A percentile compares a stretch with the other conserved stretches of the same genome.
phyloP scores from a whole-genome alignment of 2,329 filamentous ascomycete genomes.

The Polytolypa hystricis region DNA sequence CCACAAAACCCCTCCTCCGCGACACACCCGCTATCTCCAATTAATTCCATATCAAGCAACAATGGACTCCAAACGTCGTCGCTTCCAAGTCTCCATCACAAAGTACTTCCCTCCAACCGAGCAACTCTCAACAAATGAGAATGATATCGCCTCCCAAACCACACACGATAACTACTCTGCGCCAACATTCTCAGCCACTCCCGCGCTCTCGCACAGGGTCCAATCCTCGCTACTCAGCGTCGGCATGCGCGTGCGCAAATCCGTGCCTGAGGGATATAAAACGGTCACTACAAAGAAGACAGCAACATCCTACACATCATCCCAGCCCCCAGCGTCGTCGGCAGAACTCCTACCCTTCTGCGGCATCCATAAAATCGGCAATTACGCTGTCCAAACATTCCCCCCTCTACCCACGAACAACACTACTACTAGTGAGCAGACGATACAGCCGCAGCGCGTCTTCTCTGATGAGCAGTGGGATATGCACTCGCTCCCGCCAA shows the following conservation, averaged over 20 bases:
- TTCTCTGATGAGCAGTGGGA: constrained; percentile 26
- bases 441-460: constrained; percentile 13
- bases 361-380: constrained; percentile 65
- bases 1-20: neutral
- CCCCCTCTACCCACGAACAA: no score
- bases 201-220: constrained; percentile 51
- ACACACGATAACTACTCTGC: constrained; percentile 33
- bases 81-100: constrained; percentile 35
- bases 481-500: constrained; percentile 29
- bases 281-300: constrained; percentile 36
- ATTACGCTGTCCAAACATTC: constrained; percentile 47
- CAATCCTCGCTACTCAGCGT: constrained; percentile 81
- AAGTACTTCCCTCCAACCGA: constrained; percentile 23
- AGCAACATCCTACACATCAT: neutral
- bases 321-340: constrained; percentile 13
- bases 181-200: constrained; percentile 31
- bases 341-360: constrained; percentile 67
- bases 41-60: no score
- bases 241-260: constrained; percentile 90
- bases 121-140: constrained; percentile 13
- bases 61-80: constrained; percentile 30
- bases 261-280: constrained; percentile 88
- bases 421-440: constrained; percentile 21
- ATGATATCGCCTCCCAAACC: no score
- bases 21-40: no score